Conservation (phyloP, 208 protist genomes). For the Trypanosoma boissoni region DNA sequence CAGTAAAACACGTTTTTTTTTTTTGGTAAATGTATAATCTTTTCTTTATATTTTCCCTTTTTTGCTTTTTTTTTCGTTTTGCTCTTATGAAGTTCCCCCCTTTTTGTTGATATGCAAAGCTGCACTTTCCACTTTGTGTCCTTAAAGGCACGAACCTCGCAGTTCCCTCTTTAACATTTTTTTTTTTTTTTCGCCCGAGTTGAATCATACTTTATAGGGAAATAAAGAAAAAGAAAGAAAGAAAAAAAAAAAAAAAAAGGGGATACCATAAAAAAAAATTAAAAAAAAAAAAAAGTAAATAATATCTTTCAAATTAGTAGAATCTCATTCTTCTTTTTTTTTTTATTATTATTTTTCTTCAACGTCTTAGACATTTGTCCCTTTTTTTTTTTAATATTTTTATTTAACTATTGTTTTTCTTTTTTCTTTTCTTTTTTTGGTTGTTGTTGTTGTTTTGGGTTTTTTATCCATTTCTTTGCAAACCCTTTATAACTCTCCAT, state of each 20-base stretch:
- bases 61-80: not conserved
- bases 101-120: not conserved
- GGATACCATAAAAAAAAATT: not conserved
- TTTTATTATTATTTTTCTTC: not conserved
- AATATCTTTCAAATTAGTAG: not conserved
- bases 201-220: not conserved
- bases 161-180: not conserved
- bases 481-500: no score
- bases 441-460: no score
- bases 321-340: slow-evolving; percentile 1
- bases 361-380: not conserved
- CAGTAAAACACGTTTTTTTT: no score
- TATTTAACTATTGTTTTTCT: not conserved
- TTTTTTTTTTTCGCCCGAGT: not conserved
- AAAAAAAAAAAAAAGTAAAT: slow-evolving; percentile 5
- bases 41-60: not conserved
- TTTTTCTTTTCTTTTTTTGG: slow-evolving; percentile 9
- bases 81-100: not conserved
- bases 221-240: slow-evolving; percentile 15
- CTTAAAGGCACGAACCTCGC: not conserved
- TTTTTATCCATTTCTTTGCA: no score
- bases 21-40: not conserved
- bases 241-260: slow-evolving; percentile 7
- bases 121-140: not conserved
- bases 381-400: not conserved